Percentiles rank a stretch among this genome's conserved stretches.
These are phyloP conservation scores for Moesziomyces antarcticus DNA, from an alignment of 1,284 basidiomycete species.

Conservation along the genomic window DNA sequence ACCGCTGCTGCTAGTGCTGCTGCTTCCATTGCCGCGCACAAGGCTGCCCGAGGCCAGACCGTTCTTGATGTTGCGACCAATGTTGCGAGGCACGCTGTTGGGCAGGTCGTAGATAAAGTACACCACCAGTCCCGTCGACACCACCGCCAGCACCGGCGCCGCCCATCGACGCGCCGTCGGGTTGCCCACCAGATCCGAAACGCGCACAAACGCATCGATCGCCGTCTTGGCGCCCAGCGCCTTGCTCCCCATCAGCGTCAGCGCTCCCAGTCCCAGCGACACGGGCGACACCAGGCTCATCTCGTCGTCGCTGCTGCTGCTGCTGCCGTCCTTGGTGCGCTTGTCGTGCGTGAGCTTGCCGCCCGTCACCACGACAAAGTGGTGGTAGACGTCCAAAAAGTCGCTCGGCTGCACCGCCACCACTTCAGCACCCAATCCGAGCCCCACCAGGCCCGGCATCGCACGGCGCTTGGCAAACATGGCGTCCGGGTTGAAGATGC, in stretches of 20 bases:
- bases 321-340: conserved; percentile 43
- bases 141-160: conserved; percentile 82
- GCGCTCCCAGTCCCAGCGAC: conserved; percentile 73
- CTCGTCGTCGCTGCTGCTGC: conserved; percentile 72
- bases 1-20: conserved; percentile 2
- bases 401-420: conserved; percentile 74
- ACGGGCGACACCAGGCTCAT: conserved; percentile 47
- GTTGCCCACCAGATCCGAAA: conserved; percentile 78
- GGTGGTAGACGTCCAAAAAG: conserved; percentile 86
- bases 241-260: conserved; percentile 86
- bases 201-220: conserved; percentile 58
- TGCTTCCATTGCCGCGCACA: conserved; percentile 8
- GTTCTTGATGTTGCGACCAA: conserved; percentile 58
- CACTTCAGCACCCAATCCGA: conserved; percentile 57
- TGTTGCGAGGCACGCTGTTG: conserved; percentile 85
- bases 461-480: conserved; percentile 83
- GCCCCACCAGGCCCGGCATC: conserved; percentile 55
- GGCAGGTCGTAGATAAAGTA: conserved; percentile 92
- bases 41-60: conserved; percentile 41
- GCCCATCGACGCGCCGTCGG: conserved; percentile 87
- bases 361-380: conserved; percentile 54
- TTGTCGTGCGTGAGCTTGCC: conserved; percentile 56
- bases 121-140: conserved; percentile 78
- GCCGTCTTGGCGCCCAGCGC: conserved; percentile 74
- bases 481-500: conserved; percentile 92